Conservation (phyloP, 495 filamentous ascomycete genomes). For the Cercophora newfieldiana region DNA sequence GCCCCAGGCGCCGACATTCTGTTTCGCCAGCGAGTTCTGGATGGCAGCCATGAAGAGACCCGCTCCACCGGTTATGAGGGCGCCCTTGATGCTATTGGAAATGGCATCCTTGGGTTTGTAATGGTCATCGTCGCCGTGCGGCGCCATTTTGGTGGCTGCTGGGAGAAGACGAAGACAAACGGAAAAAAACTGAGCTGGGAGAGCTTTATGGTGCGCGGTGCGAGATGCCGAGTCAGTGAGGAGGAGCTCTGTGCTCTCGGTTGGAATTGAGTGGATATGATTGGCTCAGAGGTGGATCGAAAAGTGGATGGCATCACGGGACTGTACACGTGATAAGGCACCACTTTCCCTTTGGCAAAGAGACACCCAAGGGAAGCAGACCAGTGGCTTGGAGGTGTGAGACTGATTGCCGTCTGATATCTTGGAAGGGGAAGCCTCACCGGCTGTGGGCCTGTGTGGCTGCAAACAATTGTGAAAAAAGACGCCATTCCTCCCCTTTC, state of each 20-base stretch:
- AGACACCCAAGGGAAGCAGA: too few relatives aligned
- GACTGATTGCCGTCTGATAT: too few relatives aligned
- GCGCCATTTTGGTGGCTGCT: constrained; percentile 48
- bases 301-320: constrained; percentile 6
- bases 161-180: constrained; percentile 34
- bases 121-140: constrained; percentile 38
- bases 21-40: constrained; percentile 79
- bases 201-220: constrained; percentile 18
- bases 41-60: constrained; percentile 74
- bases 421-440: too few relatives aligned
- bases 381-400: too few relatives aligned
- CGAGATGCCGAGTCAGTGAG: constrained; percentile 9
- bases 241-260: constrained; percentile 10
- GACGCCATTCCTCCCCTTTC: background rate
- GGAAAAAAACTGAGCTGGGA: constrained; percentile 22
- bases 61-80: constrained; percentile 61
- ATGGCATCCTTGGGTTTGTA: constrained; percentile 85
- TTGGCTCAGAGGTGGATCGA: background rate
- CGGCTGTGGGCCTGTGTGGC: too few relatives aligned
- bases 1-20: constrained; percentile 73
- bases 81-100: constrained; percentile 60
- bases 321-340: background rate
- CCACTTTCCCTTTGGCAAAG: too few relatives aligned
- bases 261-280: constrained; percentile 14
- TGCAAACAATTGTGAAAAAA: too few relatives aligned